These are phyloP conservation scores for Cairneyella variabilis DNA, from an alignment of 495 filamentous ascomycete genomes.

Conservation along the genomic window DNA sequence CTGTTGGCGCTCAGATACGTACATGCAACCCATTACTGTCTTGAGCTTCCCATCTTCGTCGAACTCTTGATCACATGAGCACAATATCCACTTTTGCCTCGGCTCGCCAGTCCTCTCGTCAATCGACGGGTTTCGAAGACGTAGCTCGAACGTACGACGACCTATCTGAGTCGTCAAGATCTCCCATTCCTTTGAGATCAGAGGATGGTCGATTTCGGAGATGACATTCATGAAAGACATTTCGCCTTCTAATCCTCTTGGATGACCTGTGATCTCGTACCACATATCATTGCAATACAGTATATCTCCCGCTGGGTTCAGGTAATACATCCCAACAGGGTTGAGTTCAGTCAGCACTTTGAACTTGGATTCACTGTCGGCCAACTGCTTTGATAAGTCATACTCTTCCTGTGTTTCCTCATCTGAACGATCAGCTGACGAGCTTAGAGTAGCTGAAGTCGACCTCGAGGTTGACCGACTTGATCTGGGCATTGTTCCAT, in stretches of 20 bases:
- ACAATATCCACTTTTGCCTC: constrained; percentile 21
- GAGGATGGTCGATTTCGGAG: constrained; percentile 13
- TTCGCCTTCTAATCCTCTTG: constrained; percentile 20
- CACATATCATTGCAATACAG: constrained; percentile 24
- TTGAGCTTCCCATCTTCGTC: constrained; percentile 18
- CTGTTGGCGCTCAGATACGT: background rate
- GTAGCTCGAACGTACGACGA: constrained; percentile 12
- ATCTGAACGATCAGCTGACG: background rate
- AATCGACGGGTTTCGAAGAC: constrained; percentile 19
- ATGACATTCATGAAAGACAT: constrained; percentile 26
- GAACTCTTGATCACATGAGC: constrained; percentile 23
- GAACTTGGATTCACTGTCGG: constrained; percentile 23
- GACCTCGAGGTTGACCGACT: constrained; percentile 9
- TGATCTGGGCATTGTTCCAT: constrained; percentile 12
- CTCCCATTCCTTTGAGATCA: constrained; percentile 17
- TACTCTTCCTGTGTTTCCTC: constrained; percentile 2
- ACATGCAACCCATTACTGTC: constrained; percentile 25
- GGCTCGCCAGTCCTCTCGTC: constrained; percentile 14
- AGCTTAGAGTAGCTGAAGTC: background rate
- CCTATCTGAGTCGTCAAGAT: constrained; percentile 15
- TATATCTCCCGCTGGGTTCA: constrained; percentile 19
- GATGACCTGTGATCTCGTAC: constrained; percentile 26
- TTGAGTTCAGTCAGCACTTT: constrained; percentile 20
- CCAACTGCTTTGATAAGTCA: constrained; percentile 11
- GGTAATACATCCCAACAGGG: constrained; percentile 23